These are phyloP conservation scores for Acanthamoeba triangularis DNA, from an alignment of 208 protist genomes.

Conservation along the genomic window DNA sequence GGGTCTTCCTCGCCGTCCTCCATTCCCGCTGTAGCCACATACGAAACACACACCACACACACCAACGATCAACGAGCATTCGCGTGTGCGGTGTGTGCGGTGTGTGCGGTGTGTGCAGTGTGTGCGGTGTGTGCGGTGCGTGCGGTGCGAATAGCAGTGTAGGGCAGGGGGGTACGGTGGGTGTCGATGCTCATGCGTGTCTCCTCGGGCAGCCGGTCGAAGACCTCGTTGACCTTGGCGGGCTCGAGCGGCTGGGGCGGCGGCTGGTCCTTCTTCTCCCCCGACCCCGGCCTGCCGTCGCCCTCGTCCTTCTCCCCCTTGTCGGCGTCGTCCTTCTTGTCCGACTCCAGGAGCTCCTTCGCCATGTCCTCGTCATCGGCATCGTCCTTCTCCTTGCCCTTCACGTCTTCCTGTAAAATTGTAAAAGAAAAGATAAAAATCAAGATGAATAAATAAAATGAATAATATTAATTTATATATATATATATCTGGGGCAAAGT, in stretches of 20 bases:
- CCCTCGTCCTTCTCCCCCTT: not conserved
- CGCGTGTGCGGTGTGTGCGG: not conserved
- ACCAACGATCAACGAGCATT: not conserved
- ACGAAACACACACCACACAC: not conserved
- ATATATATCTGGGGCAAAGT: too few relatives aligned
- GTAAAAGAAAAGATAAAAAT: not conserved
- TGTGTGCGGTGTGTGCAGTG: too few relatives aligned
- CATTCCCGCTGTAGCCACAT: not conserved
- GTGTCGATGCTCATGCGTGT: conserved; percentile 50
- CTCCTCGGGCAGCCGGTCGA: conserved; percentile 65
- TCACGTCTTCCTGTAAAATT: not conserved
- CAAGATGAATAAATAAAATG: too few relatives aligned
- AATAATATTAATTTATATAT: not conserved
- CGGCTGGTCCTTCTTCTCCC: conserved; percentile 5
- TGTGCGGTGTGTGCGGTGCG: not conserved
- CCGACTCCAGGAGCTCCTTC: not conserved
- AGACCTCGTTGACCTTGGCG: conserved; percentile 37
- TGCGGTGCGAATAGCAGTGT: not conserved
- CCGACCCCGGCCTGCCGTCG: not conserved
- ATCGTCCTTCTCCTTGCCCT: not conserved
- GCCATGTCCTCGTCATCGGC: not conserved
- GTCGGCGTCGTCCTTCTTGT: not conserved
- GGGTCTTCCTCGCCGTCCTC: conserved; percentile 4
- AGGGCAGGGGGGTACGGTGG: not conserved
- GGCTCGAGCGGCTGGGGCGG: conserved; percentile 1